Conservation (phyloP, 148 eudicot species). For the Silene latifolia region DNA sequence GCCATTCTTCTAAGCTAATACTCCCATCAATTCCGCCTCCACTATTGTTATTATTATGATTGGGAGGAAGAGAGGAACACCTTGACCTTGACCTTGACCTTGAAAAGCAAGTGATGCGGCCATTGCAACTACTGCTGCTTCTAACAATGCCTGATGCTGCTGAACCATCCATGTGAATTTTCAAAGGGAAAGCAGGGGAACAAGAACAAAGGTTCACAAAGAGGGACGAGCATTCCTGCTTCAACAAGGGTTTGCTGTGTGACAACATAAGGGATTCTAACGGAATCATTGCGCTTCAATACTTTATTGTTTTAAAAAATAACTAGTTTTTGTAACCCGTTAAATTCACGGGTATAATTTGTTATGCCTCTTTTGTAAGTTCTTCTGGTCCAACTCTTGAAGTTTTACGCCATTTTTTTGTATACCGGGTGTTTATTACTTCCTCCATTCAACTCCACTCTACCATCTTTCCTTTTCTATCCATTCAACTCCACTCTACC, state of each 20-base stretch:
- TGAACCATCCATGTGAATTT: conserved; percentile 1
- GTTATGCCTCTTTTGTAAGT: no score
- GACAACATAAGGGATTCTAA: not conserved
- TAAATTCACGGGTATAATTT: no score
- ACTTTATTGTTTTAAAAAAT: no score
- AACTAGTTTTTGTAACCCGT: no score
- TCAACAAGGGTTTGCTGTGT: conserved; percentile 2
- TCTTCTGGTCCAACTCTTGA: no score
- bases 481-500: no score
- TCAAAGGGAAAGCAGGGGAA: not conserved
- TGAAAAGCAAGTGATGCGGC: not conserved
- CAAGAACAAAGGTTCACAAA: not conserved
- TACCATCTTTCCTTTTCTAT: no score
- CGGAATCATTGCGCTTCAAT: no score
- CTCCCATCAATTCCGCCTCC: conserved; percentile 19
- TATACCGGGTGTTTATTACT: no score
- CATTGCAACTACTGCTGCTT: not conserved
- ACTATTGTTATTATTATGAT: not conserved
- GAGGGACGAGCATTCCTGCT: not conserved
- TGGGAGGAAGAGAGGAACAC: conserved; percentile 35
- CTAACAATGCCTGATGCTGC: not conserved
- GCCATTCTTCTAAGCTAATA: conserved; percentile 75
- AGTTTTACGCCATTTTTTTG: no score
- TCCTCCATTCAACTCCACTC: no score
- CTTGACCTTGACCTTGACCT: conserved; percentile 27